phyloP scores from a whole-genome alignment of 2,329 filamentous ascomycete species.

The Tolypocladium nubicola region DNA sequence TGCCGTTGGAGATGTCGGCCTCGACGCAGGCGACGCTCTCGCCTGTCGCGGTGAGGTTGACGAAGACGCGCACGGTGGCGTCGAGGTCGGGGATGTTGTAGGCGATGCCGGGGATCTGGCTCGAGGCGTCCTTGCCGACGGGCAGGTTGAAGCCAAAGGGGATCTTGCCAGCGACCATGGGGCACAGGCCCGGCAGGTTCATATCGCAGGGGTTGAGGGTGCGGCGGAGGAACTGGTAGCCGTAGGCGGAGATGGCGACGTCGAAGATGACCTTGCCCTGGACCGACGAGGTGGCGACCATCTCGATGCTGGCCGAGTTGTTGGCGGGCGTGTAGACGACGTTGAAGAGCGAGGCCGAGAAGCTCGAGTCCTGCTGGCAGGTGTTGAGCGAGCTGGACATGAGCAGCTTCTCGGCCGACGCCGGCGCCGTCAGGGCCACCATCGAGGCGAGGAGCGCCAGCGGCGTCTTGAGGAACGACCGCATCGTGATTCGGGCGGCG shows the following conservation, averaged over 20 bases:
- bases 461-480: conserved; percentile 33
- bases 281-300: conserved; percentile 74
- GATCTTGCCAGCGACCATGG: conserved; percentile 79
- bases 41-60: conserved; percentile 56
- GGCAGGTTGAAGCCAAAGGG: conserved; percentile 60
- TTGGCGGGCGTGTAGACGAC: conserved; percentile 71
- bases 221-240: conserved; percentile 58
- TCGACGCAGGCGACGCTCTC: conserved; percentile 74
- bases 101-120: conserved; percentile 67
- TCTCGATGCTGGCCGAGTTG: conserved; percentile 59
- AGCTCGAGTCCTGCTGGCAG: conserved; percentile 75
- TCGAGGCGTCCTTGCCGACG: conserved; percentile 45
- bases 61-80: conserved; percentile 69
- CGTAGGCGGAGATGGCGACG: conserved; percentile 70
- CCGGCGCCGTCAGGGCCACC: conserved; percentile 33
- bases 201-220: conserved; percentile 66
- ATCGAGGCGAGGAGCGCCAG: conserved; percentile 34
- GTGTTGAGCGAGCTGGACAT: conserved; percentile 74
- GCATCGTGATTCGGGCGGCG: conserved; percentile 27
- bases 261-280: conserved; percentile 73
- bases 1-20: conserved; percentile 78
- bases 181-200: conserved; percentile 68
- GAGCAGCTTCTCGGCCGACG: conserved; percentile 55
- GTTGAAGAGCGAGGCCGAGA: conserved; percentile 82
- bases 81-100: conserved; percentile 89